A percentile compares a stretch with the other conserved stretches of the same genome.
Evolutionary conservation across 306 rosid species (phyloP).

Genomic region (Oxytropis ochrocephala): DNA sequence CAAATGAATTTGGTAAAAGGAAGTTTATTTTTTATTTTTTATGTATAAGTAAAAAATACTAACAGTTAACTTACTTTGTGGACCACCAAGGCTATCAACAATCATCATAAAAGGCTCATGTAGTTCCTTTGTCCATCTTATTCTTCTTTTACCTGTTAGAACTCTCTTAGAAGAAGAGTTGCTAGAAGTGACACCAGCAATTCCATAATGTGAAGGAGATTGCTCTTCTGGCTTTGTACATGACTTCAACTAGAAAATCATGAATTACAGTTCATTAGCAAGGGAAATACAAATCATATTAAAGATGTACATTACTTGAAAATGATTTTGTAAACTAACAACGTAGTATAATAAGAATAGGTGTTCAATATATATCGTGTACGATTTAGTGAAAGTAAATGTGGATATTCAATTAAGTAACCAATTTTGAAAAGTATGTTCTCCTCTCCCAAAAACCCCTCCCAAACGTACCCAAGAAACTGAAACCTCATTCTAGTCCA

Average conservation of each 20-base stretch:
- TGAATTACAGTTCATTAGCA: neutral
- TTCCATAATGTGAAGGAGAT: constrained; percentile 3
- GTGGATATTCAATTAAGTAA: too few species aligned
- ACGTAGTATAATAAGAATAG: too few species aligned
- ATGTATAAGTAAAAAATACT: neutral
- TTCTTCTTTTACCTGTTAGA: constrained; percentile 25
- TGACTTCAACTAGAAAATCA: neutral
- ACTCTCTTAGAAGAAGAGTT: constrained; percentile 18
- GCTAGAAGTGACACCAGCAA: neutral
- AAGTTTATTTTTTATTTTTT: neutral
- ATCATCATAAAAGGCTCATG: constrained; percentile 34
- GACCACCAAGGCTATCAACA: constrained; percentile 39
- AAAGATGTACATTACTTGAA: too few species aligned
- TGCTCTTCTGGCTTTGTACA: constrained; percentile 21
- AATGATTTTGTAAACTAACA: too few species aligned
- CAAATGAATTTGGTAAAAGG: neutral
- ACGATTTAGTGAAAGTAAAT: too few species aligned
- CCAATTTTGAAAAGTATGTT: too few species aligned
- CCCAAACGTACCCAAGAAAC: too few species aligned
- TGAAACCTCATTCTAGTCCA: too few species aligned
- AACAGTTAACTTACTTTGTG: constrained; percentile 29
- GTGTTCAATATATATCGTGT: too few species aligned
- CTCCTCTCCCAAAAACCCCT: too few species aligned
- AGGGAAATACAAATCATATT: too few species aligned
- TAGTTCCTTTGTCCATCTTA: constrained; percentile 38